Percentiles rank a stretch among this genome's conserved stretches.
phyloP scores from a whole-genome alignment of 192 early-diverging fungal genomes.

The Diversispora eburnea region DNA sequence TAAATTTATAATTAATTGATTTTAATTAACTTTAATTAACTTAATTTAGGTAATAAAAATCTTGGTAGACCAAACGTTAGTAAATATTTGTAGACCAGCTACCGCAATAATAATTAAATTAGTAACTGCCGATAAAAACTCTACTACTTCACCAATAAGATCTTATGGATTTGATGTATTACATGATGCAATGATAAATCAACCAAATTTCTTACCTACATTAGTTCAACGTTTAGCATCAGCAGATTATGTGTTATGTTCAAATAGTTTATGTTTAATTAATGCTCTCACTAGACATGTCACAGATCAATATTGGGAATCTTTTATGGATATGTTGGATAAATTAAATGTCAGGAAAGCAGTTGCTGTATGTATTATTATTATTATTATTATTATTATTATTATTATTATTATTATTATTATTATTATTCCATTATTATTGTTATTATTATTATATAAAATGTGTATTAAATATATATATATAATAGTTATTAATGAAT shows the following conservation, averaged over 20 bases:
- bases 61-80: slow-evolving; percentile 60
- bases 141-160: slow-evolving; percentile 29
- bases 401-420: not conserved
- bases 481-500: slow-evolving; percentile 42
- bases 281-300: slow-evolving; percentile 62
- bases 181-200: slow-evolving; percentile 45
- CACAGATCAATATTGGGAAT: slow-evolving; percentile 46
- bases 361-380: slow-evolving; percentile 45
- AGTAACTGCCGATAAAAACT: slow-evolving; percentile 40
- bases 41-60: slow-evolving; percentile 43
- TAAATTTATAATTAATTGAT: too few species aligned
- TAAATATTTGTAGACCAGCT: slow-evolving; percentile 68
- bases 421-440: not conserved
- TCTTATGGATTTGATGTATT: slow-evolving; percentile 55
- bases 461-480: not conserved
- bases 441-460: not conserved
- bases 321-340: slow-evolving; percentile 50
- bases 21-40: too few species aligned
- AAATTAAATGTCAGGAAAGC: slow-evolving; percentile 44
- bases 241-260: slow-evolving; percentile 59
- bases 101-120: slow-evolving; percentile 68
- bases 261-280: slow-evolving; percentile 60
- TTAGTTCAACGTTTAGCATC: slow-evolving; percentile 57
- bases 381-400: not conserved
- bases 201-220: slow-evolving; percentile 44